Conservation (phyloP, 768 basidiomycete species). For the Zangia roseola region DNA sequence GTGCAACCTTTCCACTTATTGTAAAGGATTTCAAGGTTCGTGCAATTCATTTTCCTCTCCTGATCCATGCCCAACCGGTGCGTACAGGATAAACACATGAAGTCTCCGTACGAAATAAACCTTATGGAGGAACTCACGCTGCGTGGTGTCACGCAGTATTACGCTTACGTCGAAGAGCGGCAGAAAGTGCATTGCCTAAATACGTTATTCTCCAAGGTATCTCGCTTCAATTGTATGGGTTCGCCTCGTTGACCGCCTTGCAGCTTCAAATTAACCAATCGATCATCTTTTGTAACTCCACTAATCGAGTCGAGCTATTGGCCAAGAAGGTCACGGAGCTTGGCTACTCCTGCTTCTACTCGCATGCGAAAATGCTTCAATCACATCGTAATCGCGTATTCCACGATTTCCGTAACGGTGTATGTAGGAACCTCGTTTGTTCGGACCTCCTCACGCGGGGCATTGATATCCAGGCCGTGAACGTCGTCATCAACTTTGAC, state of each 20-base stretch:
- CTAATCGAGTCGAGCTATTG: constrained; percentile 97
- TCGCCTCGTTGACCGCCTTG: constrained; percentile 5
- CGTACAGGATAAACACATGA: constrained; percentile 91
- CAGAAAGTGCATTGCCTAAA: constrained; percentile 99
- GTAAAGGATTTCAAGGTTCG: constrained; percentile 97
- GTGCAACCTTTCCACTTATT: constrained; percentile 97
- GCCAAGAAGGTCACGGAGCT: constrained; percentile 99
- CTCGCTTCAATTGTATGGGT: not conserved
- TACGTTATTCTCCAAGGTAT: constrained; percentile 96
- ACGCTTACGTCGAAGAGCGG: constrained; percentile 97
- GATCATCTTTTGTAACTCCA: constrained; percentile 99
- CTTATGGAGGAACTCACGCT: constrained; percentile 99
- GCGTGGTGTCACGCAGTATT: constrained; percentile 98
- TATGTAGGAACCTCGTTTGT: constrained; percentile 98
- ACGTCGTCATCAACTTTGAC: constrained; percentile 99
- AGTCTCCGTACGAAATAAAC: constrained; percentile 94
- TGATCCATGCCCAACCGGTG: constrained; percentile 8
- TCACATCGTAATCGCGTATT: constrained; percentile 98
- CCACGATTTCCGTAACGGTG: constrained; percentile 99
- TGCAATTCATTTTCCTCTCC: not conserved
- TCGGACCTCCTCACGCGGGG: constrained; percentile 96
- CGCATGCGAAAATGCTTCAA: constrained; percentile 99
- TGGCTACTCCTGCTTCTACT: constrained; percentile 99
- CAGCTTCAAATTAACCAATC: constrained; percentile 99
- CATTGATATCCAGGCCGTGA: constrained; percentile 99